Conservation (phyloP, 23 red algal genomes). For the Gracilaria domingensis region DNA sequence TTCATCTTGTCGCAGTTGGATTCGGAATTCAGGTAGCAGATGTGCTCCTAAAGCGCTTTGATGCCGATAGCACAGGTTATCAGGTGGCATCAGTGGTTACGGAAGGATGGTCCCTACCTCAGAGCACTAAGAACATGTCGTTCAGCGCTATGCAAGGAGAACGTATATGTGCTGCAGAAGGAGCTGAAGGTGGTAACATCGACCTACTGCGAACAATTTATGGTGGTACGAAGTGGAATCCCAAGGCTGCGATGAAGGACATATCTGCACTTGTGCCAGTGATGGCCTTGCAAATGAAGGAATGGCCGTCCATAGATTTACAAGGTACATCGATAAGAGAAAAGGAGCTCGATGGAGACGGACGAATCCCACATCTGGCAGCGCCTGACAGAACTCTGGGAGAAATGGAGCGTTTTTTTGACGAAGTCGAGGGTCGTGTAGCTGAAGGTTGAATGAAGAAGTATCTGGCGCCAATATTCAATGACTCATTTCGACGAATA, state of each 20-base stretch:
- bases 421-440: slow-evolving; percentile 8
- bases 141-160: slow-evolving; percentile 31
- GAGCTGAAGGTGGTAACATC: slow-evolving; percentile 35
- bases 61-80: slow-evolving; percentile 1
- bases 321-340: slow-evolving; percentile 4
- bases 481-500: neutral
- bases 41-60: slow-evolving; percentile 14
- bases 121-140: neutral
- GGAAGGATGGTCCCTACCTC: slow-evolving; percentile 40
- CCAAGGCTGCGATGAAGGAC: neutral
- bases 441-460: neutral
- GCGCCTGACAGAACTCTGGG: neutral
- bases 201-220: slow-evolving; percentile 34
- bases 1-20: slow-evolving; percentile 53
- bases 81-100: slow-evolving; percentile 42
- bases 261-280: slow-evolving; percentile 33
- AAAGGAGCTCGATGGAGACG: slow-evolving; percentile 13
- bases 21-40: slow-evolving; percentile 55
- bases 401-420: slow-evolving; percentile 37
- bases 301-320: neutral
- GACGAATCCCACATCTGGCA: slow-evolving; percentile 26
- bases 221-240: slow-evolving; percentile 15
- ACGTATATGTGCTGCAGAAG: slow-evolving; percentile 35
- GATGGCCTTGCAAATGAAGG: slow-evolving; percentile 32
- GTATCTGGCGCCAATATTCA: neutral